Evolutionary conservation across 768 basidiomycete species (phyloP).

Genomic region (Arthromyces matolae): DNA sequence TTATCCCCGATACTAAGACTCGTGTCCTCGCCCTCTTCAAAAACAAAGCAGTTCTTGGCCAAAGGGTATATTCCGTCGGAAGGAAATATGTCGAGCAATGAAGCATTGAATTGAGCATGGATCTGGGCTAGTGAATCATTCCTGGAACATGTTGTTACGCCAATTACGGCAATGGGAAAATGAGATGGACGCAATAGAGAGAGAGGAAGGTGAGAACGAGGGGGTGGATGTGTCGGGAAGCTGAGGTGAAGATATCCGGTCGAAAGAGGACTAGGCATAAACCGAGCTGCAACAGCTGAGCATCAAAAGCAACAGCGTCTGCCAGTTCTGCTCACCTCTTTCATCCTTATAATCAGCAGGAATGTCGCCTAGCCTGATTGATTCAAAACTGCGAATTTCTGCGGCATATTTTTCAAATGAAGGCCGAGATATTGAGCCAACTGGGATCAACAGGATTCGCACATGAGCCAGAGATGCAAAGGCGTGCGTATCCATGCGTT

Average conservation of each 20-base stretch:
- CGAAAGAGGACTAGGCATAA: conserved; percentile 74
- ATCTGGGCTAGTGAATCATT: conserved; percentile 49
- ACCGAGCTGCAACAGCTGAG: conserved; percentile 56
- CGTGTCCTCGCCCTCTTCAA: conserved; percentile 67
- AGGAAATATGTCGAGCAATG: conserved; percentile 65
- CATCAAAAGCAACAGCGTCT: background rate
- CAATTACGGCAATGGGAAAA: conserved; percentile 86
- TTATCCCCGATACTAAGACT: conserved; percentile 54
- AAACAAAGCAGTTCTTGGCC: conserved; percentile 80
- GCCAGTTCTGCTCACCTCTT: conserved; percentile 46
- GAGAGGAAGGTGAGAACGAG: conserved; percentile 62
- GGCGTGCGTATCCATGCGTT: conserved; percentile 60
- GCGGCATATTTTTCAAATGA: conserved; percentile 71
- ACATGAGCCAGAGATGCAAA: conserved; percentile 86
- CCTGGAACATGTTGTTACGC: conserved; percentile 69
- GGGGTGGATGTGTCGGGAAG: conserved; percentile 72
- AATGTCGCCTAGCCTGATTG: conserved; percentile 77
- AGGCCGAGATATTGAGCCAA: conserved; percentile 68
- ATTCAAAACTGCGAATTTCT: conserved; percentile 70
- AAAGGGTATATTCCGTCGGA: conserved; percentile 68
- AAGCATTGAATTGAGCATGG: conserved; percentile 62
- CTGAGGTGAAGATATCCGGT: conserved; percentile 80
- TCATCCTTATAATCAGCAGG: conserved; percentile 77
- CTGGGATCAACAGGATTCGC: conserved; percentile 80
- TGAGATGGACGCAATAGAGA: conserved; percentile 75